Percentiles rank a stretch among this genome's conserved stretches.
These are phyloP conservation scores for Albizia julibrissin DNA, from an alignment of 306 rosid species.

Conservation along the genomic window DNA sequence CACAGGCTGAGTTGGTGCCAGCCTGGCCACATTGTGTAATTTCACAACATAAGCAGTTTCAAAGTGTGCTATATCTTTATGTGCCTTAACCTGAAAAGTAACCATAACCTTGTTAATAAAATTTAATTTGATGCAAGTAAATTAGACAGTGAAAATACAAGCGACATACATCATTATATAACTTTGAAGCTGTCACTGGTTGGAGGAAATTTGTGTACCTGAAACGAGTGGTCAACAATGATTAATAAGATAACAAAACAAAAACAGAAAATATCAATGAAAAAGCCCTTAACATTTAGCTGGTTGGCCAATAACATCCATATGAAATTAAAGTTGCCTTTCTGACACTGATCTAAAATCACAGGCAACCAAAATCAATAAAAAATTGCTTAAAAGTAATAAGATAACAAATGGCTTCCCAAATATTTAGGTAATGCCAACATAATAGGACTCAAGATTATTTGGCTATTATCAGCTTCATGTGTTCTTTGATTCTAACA, in stretches of 20 bases:
- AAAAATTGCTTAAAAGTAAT: background rate
- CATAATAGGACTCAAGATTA: background rate
- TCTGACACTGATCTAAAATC: background rate
- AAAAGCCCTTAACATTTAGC: background rate
- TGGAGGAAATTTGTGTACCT: slow-evolving; percentile 97
- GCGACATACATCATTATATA: slow-evolving; percentile 75
- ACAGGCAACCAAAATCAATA: background rate
- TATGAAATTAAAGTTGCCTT: background rate
- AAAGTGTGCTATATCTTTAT: slow-evolving; percentile 79
- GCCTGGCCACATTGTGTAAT: slow-evolving; percentile 84
- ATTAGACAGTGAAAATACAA: background rate
- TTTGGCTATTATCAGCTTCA: background rate
- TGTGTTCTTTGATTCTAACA: background rate
- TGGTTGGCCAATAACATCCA: background rate
- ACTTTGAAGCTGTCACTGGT: slow-evolving; percentile 91
- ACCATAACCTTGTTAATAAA: background rate
- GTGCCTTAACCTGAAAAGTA: slow-evolving; percentile 73
- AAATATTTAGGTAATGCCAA: background rate
- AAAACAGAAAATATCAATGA: background rate
- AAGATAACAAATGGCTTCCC: background rate
- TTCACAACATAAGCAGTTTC: slow-evolving; percentile 98
- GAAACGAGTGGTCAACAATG: slow-evolving; percentile 30
- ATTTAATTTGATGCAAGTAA: background rate
- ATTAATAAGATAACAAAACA: background rate
- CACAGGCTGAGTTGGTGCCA: slow-evolving; percentile 79